These are phyloP conservation scores for Penicillium daleae DNA, from an alignment of 495 filamentous ascomycete species.

Conservation along the genomic window DNA sequence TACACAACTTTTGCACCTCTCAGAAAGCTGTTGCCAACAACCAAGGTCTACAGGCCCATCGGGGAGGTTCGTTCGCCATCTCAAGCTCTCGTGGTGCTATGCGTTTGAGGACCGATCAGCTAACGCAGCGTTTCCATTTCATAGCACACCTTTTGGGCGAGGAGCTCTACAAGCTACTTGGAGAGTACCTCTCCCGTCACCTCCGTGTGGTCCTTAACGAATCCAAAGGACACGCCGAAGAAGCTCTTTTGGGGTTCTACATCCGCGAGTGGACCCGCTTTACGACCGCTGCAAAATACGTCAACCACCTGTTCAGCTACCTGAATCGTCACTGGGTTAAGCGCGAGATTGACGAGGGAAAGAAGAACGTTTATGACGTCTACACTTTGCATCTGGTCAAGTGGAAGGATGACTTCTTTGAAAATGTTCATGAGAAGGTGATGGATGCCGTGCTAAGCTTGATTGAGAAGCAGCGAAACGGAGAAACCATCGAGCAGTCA, in stretches of 20 bases:
- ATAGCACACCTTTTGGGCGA: slow-evolving; percentile 91
- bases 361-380: slow-evolving; percentile 97
- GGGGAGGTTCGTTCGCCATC: slow-evolving; percentile 64
- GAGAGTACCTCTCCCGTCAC: slow-evolving; percentile 78
- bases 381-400: slow-evolving; percentile 95
- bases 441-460: slow-evolving; percentile 95
- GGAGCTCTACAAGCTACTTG: slow-evolving; percentile 91
- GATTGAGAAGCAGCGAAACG: slow-evolving; percentile 96
- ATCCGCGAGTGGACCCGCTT: slow-evolving; percentile 96
- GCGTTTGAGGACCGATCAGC: not conserved
- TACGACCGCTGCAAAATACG: slow-evolving; percentile 92
- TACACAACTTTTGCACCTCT: slow-evolving; percentile 99
- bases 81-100: not conserved
- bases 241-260: slow-evolving; percentile 92
- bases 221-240: slow-evolving; percentile 79
- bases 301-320: slow-evolving; percentile 96
- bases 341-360: slow-evolving; percentile 97
- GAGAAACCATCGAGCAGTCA: slow-evolving; percentile 95
- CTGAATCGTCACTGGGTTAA: slow-evolving; percentile 99
- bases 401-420: slow-evolving; percentile 92
- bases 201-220: slow-evolving; percentile 65
- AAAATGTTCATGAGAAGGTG: slow-evolving; percentile 78
- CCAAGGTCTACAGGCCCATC: slow-evolving; percentile 62
- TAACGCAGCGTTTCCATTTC: slow-evolving; percentile 14
- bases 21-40: slow-evolving; percentile 77